phyloP scores from a whole-genome alignment of 2,329 filamentous ascomycete genomes.

The Boeremia lycopersici region DNA sequence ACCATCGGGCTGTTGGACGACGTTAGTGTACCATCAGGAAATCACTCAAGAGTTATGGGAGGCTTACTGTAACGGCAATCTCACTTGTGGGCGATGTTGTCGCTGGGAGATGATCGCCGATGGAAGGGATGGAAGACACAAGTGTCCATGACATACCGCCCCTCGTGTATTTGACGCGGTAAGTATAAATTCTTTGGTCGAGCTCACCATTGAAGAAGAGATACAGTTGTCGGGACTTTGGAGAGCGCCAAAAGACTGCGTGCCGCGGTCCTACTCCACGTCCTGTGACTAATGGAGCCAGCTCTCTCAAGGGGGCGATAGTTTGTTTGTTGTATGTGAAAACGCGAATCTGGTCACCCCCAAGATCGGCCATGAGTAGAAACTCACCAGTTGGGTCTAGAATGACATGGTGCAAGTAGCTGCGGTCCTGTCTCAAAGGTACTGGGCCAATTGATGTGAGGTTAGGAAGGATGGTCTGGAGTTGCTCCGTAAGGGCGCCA shows the following conservation, averaged over 20 bases:
- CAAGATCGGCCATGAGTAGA: conserved; percentile 67
- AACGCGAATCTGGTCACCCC: conserved; percentile 65
- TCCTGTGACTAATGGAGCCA: conserved; percentile 52
- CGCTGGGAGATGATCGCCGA: conserved; percentile 9
- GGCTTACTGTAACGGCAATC: conserved; percentile 15
- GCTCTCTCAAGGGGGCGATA: conserved; percentile 51
- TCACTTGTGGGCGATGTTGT: conserved; percentile 19
- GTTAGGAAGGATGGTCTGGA: conserved; percentile 14
- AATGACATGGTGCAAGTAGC: conserved; percentile 60
- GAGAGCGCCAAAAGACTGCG: conserved; percentile 56
- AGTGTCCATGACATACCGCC: conserved; percentile 9
- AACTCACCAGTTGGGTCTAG: conserved; percentile 67
- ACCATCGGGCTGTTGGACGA: conserved; percentile 38
- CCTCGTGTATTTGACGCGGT: conserved; percentile 9
- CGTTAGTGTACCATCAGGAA: neutral
- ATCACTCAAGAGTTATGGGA: neutral
- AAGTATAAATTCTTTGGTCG: conserved; percentile 15
- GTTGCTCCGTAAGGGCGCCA: conserved; percentile 7
- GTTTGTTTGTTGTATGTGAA: conserved; percentile 56
- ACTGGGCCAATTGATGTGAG: conserved; percentile 8
- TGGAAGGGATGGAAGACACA: neutral
- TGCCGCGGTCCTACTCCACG: conserved; percentile 68
- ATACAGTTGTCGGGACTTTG: conserved; percentile 4
- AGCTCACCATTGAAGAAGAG: conserved; percentile 21
- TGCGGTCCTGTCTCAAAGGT: conserved; percentile 44